Base-by-base conservation (phyloP, 345 rosid genomes). In the Sisymbrium altissimum region DNA sequence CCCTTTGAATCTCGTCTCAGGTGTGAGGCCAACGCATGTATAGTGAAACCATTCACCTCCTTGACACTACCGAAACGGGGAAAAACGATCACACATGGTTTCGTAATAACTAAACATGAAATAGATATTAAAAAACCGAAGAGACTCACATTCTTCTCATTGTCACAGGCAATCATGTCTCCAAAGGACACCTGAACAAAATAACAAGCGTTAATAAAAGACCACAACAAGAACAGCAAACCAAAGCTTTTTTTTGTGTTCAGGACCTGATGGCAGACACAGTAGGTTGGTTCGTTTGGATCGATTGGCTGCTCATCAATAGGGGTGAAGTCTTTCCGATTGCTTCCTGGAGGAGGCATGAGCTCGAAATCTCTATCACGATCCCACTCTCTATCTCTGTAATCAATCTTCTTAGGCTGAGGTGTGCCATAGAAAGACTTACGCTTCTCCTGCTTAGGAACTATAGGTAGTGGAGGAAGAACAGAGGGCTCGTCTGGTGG, bases 1-100 rank as follows among this genome's bases (percentile, higher is more conserved):
- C 52, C 97, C 99, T 85, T 85, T 92, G 82, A 95, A 95, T 82
- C 99, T 84, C 38, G 97, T 95, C 83, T 95, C 98, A 0, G 98
- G 94, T 14, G 97, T 90, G 72, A 95, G 85, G 58, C 99, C 99
- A 45, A 95, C 99, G 29, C 99, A 95, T 1, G 91, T n/a, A 66
- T 95, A 95, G 64, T 92, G 99, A 84, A 95, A 95, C 99, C 99
- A 92, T 76, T 95, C 99, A 52, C 99, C 99, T 83, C 99, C 99
- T 80, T 87, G 92, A 81, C 99, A 95, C 99, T 92, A 84, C 61
- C 40, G 44, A 72, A 21, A 56, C 62, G 21, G 2, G 56, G 64
- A 68, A 77, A 23, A 68, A 27, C 6, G 5, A 57, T 50, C 13
- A 68, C 13, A 68, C 23, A 68, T 3, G 13, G 69, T 48, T 61